Conservation (phyloP, 345 rosid genomes). For the Populus simonii region DNA sequence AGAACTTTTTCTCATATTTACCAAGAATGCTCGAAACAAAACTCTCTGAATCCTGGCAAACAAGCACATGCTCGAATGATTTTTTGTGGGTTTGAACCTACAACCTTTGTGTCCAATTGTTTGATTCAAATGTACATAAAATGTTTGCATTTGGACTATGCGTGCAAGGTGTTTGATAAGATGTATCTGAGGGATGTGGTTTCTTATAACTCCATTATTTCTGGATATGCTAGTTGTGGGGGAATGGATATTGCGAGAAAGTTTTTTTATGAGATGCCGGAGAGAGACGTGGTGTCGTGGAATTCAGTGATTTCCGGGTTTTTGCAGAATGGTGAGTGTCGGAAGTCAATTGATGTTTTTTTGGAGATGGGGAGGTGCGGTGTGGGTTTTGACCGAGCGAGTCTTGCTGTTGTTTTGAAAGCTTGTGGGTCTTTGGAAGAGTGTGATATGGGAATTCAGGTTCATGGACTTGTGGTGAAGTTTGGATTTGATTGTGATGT, state of each 20-base stretch:
- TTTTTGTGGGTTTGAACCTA: conserved; percentile 65
- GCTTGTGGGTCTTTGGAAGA: conserved; percentile 53
- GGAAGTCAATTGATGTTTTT: conserved; percentile 45
- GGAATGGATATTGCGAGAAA: conserved; percentile 47
- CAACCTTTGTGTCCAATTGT: conserved; percentile 64
- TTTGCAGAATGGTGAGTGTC: conserved; percentile 49
- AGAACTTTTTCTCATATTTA: conserved; percentile 62
- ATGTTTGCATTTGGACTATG: conserved; percentile 43
- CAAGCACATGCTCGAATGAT: conserved; percentile 85
- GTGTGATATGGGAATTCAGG: conserved; percentile 51
- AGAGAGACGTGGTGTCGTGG: conserved; percentile 81
- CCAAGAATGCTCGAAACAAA: conserved; percentile 58
- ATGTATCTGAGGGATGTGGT: conserved; percentile 64
- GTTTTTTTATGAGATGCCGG: conserved; percentile 54
- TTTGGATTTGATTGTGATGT: conserved; percentile 60
- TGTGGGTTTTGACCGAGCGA: conserved; percentile 45
- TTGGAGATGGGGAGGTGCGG: conserved; percentile 53
- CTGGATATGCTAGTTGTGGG: conserved; percentile 50
- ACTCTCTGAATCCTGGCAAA: conserved; percentile 46
- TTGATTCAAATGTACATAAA: conserved; percentile 57
- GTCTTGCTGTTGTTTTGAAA: conserved; percentile 62
- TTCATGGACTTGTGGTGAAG: conserved; percentile 58
- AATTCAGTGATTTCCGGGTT: conserved; percentile 82
- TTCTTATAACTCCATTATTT: conserved; percentile 71
- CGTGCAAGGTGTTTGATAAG: conserved; percentile 59